phyloP scores from a whole-genome alignment of 108 stramenopile species.

The Cyclotella cryptica region DNA sequence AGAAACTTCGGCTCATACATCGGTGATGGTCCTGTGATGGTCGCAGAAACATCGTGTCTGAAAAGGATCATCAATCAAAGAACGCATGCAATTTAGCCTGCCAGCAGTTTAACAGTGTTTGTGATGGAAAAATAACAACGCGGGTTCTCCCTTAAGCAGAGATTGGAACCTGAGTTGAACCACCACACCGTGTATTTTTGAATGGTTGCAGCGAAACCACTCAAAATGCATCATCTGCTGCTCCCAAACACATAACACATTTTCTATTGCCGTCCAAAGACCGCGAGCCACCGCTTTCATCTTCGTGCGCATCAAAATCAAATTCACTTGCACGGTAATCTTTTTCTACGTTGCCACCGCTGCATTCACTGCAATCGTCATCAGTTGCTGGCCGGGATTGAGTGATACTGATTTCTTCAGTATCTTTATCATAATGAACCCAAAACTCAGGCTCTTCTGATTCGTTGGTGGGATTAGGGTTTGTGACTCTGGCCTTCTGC shows the following conservation, averaged over 20 bases:
- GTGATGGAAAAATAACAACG: too few species aligned
- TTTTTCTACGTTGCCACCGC: not conserved
- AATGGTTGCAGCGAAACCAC: not conserved
- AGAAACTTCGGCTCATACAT: too few species aligned
- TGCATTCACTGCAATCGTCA: not conserved
- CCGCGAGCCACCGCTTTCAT: not conserved
- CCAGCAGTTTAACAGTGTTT: too few species aligned
- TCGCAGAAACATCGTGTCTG: too few species aligned
- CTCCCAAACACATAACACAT: not conserved
- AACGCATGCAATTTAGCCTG: too few species aligned
- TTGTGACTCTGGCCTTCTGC: constrained; percentile 1
- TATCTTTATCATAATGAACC: constrained; percentile 15
- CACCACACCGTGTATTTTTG: too few species aligned
- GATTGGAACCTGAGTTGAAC: too few species aligned
- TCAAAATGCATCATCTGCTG: constrained; percentile 13
- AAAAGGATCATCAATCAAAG: too few species aligned
- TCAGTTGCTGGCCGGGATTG: not conserved
- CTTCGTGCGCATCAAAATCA: not conserved
- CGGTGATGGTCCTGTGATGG: too few species aligned
- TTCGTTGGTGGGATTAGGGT: not conserved
- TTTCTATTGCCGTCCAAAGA: not conserved
- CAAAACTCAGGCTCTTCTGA: constrained; percentile 8
- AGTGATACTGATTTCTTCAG: not conserved
- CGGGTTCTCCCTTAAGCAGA: too few species aligned
- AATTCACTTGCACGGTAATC: not conserved